A percentile compares a stretch with the other conserved stretches of the same genome.
These are phyloP conservation scores for Stromatinia cepivora DNA, from an alignment of 2,329 filamentous ascomycete genomes.

Conservation along the genomic window DNA sequence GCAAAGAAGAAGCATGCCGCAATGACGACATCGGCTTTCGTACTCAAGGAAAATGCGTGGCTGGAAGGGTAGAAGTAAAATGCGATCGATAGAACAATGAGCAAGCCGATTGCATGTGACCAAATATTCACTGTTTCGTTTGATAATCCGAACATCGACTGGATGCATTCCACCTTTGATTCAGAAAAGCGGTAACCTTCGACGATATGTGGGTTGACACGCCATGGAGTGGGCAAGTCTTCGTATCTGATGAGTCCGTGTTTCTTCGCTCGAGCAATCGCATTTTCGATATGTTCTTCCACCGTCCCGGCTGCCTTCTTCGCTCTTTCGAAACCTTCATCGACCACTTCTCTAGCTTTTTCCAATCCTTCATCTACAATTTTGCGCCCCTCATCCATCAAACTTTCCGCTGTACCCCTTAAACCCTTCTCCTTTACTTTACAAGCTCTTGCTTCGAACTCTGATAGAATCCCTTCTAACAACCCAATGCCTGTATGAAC, in stretches of 20 bases:
- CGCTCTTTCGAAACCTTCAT: constrained; percentile 81
- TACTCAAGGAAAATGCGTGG: constrained; percentile 81
- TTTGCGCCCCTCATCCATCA: constrained; percentile 76
- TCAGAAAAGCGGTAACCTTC: constrained; percentile 92
- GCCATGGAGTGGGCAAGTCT: constrained; percentile 88
- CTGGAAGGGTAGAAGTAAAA: constrained; percentile 95
- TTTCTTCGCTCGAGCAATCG: constrained; percentile 72
- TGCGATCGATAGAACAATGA: constrained; percentile 83
- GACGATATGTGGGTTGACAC: constrained; percentile 90
- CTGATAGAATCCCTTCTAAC: constrained; percentile 80
- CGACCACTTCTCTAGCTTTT: constrained; percentile 72
- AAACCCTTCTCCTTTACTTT: constrained; percentile 78
- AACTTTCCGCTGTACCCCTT: constrained; percentile 66
- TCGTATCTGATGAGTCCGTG: constrained; percentile 84
- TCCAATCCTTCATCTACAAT: constrained; percentile 78
- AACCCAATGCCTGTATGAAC: constrained; percentile 82
- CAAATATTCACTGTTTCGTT: constrained; percentile 98
- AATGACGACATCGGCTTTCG: constrained; percentile 85
- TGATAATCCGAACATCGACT: constrained; percentile 78
- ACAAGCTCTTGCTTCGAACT: constrained; percentile 80
- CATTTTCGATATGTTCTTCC: constrained; percentile 80
- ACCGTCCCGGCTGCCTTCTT: constrained; percentile 77
- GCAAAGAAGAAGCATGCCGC: constrained; percentile 95
- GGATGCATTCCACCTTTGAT: constrained; percentile 84
- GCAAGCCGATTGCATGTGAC: constrained; percentile 88